phyloP scores from a whole-genome alignment of 2,329 filamentous ascomycete species.

The Rosellinia necatrix region DNA sequence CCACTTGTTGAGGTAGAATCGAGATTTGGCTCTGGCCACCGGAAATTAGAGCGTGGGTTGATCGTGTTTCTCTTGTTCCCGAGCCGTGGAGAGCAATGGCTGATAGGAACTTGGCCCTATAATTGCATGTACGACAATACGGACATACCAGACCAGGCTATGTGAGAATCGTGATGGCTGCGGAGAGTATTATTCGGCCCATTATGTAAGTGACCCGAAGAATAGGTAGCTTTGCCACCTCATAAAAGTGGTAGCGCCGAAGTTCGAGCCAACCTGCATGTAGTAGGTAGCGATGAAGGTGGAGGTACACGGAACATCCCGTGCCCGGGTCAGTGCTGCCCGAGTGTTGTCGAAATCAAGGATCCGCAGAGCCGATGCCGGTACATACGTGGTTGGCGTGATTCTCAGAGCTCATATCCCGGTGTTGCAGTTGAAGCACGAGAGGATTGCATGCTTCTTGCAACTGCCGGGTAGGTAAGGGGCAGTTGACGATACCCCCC shows the following conservation, averaged over 20 bases:
- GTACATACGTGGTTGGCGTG: constrained; percentile 4
- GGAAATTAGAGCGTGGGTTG: neutral
- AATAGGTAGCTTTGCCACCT: neutral
- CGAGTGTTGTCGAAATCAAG: constrained; percentile 7
- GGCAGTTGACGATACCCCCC: neutral
- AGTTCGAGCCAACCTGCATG: too few species aligned
- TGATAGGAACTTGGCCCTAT: neutral
- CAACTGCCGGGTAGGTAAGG: constrained; percentile 1
- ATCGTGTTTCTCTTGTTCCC: neutral
- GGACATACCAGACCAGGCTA: neutral
- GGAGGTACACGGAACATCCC: constrained; percentile 10
- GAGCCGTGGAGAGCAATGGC: neutral
- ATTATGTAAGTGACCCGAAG: neutral
- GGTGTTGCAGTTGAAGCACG: neutral
- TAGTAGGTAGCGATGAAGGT: neutral
- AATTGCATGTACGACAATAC: neutral
- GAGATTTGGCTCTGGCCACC: neutral
- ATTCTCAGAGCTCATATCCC: neutral
- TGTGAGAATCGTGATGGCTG: neutral
- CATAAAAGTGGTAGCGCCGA: neutral
- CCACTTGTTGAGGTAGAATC: constrained; percentile 3
- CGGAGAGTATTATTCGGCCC: neutral
- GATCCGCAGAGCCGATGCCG: constrained; percentile 10
- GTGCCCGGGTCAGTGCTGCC: neutral
- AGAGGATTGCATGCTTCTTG: constrained; percentile 5